Evolutionary conservation across 345 rosid species (phyloP).

Genomic region (Hypericum androsaemum): DNA sequence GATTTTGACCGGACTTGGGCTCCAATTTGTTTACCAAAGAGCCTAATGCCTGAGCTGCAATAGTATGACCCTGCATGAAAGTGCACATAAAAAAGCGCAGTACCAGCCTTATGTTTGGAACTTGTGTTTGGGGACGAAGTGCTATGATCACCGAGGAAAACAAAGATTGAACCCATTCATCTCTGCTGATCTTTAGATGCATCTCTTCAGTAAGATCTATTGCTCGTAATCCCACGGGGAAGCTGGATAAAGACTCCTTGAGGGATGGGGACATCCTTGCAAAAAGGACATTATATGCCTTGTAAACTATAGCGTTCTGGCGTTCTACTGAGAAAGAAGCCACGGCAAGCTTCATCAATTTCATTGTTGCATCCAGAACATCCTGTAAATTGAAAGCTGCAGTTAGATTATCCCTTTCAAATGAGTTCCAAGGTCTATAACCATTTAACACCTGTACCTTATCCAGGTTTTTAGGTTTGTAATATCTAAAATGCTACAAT

Average conservation of each 20-base stretch:
- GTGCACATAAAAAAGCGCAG: slow-evolving; percentile 33
- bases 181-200: slow-evolving; percentile 35
- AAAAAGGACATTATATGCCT: slow-evolving; percentile 44
- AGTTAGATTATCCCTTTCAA: slow-evolving; percentile 1
- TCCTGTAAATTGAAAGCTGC: slow-evolving; percentile 32
- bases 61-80: slow-evolving; percentile 47
- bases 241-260: slow-evolving; percentile 29
- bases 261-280: slow-evolving; percentile 35
- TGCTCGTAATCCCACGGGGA: slow-evolving; percentile 24
- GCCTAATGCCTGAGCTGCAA: slow-evolving; percentile 80
- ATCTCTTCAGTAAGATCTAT: slow-evolving; percentile 20
- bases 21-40: slow-evolving; percentile 71
- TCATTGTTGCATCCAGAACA: slow-evolving; percentile 57
- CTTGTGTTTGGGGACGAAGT: slow-evolving; percentile 39
- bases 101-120: slow-evolving; percentile 51
- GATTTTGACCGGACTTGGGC: slow-evolving; percentile 23
- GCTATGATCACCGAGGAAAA: slow-evolving; percentile 72
- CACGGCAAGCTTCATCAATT: slow-evolving; percentile 54
- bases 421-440: background rate
- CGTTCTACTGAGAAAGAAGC: slow-evolving; percentile 53
- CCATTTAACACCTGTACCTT: background rate
- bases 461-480: no score
- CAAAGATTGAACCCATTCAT: slow-evolving; percentile 58
- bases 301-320: slow-evolving; percentile 56
- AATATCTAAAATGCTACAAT: background rate